Percentiles rank a stretch among this genome's conserved stretches.
These are phyloP conservation scores for Periconia sp. DNA, from an alignment of 2,329 filamentous ascomycete genomes.

Conservation along the genomic window DNA sequence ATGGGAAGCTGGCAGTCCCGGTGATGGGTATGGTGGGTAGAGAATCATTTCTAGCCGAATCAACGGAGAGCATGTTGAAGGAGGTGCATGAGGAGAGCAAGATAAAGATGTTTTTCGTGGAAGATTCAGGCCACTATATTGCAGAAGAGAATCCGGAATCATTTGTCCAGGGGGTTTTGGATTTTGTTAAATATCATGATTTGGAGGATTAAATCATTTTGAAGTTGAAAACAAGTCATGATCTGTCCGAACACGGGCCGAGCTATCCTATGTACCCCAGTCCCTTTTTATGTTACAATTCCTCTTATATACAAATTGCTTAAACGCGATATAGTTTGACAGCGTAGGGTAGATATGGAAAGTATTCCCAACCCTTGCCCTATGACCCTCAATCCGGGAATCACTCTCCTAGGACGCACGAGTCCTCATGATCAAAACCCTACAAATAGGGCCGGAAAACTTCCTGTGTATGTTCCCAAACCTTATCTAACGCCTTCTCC, in stretches of 20 bases:
- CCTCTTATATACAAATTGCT: no score
- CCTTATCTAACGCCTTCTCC: slow-evolving; percentile 1
- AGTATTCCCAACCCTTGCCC: no score
- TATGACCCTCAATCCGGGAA: no score
- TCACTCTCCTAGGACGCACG: background rate
- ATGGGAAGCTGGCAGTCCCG: slow-evolving; percentile 30
- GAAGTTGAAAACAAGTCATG: no score
- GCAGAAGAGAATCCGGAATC: slow-evolving; percentile 25
- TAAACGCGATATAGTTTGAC: no score
- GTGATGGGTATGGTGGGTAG: slow-evolving; percentile 27
- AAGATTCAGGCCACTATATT: slow-evolving; percentile 26
- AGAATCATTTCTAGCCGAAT: slow-evolving; percentile 18
- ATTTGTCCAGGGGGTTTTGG: slow-evolving; percentile 20
- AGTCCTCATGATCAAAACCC: background rate
- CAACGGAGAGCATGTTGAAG: slow-evolving; percentile 22
- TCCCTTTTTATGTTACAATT: no score
- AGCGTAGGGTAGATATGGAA: no score
- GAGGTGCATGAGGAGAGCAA: slow-evolving; percentile 19
- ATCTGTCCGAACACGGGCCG: no score
- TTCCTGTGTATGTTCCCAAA: slow-evolving; percentile 4
- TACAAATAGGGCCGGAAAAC: slow-evolving; percentile 2
- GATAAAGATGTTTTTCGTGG: slow-evolving; percentile 13
- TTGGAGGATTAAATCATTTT: background rate
- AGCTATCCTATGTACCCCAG: no score
- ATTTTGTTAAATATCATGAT: slow-evolving; percentile 15